These are phyloP conservation scores for Aspergillus egyptiacus DNA, from an alignment of 495 filamentous ascomycete species.

Conservation along the genomic window DNA sequence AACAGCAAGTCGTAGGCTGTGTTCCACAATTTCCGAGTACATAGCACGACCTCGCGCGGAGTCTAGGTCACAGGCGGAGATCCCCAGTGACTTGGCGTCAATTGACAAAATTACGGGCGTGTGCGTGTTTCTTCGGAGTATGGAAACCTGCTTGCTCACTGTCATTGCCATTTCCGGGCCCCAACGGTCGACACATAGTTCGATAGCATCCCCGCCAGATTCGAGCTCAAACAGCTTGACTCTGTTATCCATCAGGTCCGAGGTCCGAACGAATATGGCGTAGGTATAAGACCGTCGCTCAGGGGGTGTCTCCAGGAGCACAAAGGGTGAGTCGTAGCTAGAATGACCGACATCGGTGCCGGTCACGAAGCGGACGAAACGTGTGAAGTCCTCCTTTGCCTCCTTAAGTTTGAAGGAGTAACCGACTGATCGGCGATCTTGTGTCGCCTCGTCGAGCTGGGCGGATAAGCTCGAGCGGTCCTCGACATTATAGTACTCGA, in stretches of 20 bases:
- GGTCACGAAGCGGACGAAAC: conserved; percentile 61
- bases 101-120: conserved; percentile 66
- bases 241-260: conserved; percentile 48
- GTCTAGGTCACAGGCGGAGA: conserved; percentile 20
- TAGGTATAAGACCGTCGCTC: conserved; percentile 62
- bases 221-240: conserved; percentile 59
- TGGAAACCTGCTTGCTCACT: conserved; percentile 40
- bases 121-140: conserved; percentile 51
- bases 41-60: conserved; percentile 7
- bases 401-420: conserved; percentile 66
- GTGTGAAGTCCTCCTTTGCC: conserved; percentile 67
- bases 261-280: conserved; percentile 57
- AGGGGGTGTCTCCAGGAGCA: conserved; percentile 59
- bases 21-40: conserved; percentile 49
- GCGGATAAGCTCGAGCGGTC: conserved; percentile 26
- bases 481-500: conserved; percentile 74
- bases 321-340: conserved; percentile 65
- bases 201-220: conserved; percentile 64
- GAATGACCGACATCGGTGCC: conserved; percentile 48
- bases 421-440: conserved; percentile 42
- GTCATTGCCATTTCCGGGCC: conserved; percentile 37
- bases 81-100: conserved; percentile 44
- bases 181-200: conserved; percentile 65
- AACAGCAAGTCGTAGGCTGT: conserved; percentile 64
- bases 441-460: conserved; percentile 26